Base-by-base conservation (phyloP, 1,139 yeast genomes). In the Lodderomyces elongisporus region DNA sequence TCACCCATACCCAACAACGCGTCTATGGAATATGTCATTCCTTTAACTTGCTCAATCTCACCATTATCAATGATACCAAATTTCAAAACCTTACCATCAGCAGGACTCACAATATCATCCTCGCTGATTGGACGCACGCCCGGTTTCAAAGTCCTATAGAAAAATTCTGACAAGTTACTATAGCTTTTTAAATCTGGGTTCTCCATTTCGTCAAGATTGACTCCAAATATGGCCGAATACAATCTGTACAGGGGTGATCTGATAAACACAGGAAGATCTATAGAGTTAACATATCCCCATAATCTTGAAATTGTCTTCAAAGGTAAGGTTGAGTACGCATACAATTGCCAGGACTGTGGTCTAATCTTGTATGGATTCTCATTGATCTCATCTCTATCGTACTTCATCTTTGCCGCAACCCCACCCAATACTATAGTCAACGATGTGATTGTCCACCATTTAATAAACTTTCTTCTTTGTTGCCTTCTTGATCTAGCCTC, bases 21-120 rank as follows among this genome's bases (percentile, higher is more conserved):
- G 47, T 85, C 93, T 12, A 91, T 72, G 2, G 95, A 82, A 56
- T 93, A 93, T 0, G 95, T 85, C 74, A 91, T 77, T 6, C 98
- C 99, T 60, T 93, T 93, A 31, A 93, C 97, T 56, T 91, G 97
- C 58, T 91, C 97, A 40, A 93, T 88, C 47, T 83, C 85, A 27
- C 95, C 94, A 45, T 79, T 70, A 38, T 80, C 82, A 34, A 89
- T 87, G 17, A 77, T 66, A 27, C 99, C 99, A 45, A 85, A 73
- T 48, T 87, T 89, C 41, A 93, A 65, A 6, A 93, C 82, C 45
- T 76, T 82, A 18, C 99, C 99, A 58, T 93, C 99, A 32, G 96
- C 80, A 3, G 99, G 99, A 24, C 94, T 81, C 6, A 83, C 94
- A 35, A 91, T 58, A 37, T 77, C 76, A 6, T 79, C 66, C 14